phyloP scores from a whole-genome alignment of 2,329 filamentous ascomycete species.

The Calonectria honghensis region DNA sequence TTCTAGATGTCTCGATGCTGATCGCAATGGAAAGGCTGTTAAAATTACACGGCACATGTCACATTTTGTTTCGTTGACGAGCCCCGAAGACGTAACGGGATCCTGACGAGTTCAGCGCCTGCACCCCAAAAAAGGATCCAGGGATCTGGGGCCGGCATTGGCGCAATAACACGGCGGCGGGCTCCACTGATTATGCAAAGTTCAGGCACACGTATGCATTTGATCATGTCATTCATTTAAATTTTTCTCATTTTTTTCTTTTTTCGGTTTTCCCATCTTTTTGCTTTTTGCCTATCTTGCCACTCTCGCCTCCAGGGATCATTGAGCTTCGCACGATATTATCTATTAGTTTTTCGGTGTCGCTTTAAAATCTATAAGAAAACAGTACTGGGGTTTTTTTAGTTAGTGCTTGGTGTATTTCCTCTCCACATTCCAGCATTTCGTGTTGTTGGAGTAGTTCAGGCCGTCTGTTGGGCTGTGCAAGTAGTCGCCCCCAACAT shows the following conservation, averaged over 20 bases:
- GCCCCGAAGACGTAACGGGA: background rate
- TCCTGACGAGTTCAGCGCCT: background rate
- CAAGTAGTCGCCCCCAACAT: background rate
- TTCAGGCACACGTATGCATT: background rate
- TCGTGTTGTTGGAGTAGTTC: slow-evolving; percentile 7
- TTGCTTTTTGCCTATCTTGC: slow-evolving; percentile 1
- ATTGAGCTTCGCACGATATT: slow-evolving; percentile 15
- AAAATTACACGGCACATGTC: background rate
- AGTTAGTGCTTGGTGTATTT: slow-evolving; percentile 15
- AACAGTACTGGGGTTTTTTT: background rate
- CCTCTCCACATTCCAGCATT: slow-evolving; percentile 31
- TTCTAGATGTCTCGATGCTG: background rate
- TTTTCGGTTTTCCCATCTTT: background rate
- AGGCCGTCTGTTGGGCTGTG: slow-evolving; percentile 23
- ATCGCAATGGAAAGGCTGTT: background rate
- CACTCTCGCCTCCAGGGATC: background rate
- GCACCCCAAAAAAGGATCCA: background rate
- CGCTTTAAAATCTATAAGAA: slow-evolving; percentile 13
- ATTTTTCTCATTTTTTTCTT: background rate
- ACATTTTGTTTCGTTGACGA: background rate
- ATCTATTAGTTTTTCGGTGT: slow-evolving; percentile 19
- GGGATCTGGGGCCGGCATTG: background rate
- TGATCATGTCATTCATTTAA: background rate
- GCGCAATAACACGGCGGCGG: background rate
- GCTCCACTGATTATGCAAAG: background rate